These are phyloP conservation scores for Hypoxylon sp. DNA, from an alignment of 2,329 filamentous ascomycete genomes.

Conservation along the genomic window DNA sequence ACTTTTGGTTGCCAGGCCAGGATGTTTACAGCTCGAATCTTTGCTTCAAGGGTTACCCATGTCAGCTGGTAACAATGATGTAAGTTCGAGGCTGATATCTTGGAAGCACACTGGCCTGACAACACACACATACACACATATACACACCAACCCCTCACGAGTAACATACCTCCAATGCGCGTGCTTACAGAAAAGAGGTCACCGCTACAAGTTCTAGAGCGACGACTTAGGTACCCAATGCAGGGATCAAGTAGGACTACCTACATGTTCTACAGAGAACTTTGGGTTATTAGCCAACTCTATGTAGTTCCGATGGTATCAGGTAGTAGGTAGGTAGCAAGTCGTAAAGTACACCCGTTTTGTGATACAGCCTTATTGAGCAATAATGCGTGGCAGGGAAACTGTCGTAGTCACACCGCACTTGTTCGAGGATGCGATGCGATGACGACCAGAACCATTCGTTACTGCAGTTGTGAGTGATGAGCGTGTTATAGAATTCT, in stretches of 20 bases:
- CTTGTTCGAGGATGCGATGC: not conserved
- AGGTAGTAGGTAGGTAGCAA: too few species aligned
- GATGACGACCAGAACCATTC: not conserved
- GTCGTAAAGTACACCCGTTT: conserved; percentile 11
- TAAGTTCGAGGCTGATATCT: conserved; percentile 37
- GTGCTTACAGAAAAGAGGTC: conserved; percentile 22
- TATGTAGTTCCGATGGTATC: conserved; percentile 21
- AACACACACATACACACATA: too few species aligned
- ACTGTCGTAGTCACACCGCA: not conserved
- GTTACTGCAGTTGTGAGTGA: not conserved
- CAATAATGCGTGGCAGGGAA: conserved; percentile 5
- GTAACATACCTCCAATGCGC: conserved; percentile 26
- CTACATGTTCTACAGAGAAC: conserved; percentile 20
- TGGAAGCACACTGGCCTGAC: conserved; percentile 30
- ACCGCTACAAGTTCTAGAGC: conserved; percentile 25
- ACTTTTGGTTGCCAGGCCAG: conserved; percentile 27
- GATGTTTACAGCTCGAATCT: conserved; percentile 28
- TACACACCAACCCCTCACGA: conserved; percentile 38
- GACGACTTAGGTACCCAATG: too few species aligned
- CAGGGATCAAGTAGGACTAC: conserved; percentile 10
- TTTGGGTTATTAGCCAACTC: conserved; percentile 5
- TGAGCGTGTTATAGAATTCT: not conserved
- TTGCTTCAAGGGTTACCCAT: conserved; percentile 28
- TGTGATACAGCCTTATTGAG: conserved; percentile 15
- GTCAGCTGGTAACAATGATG: conserved; percentile 35